A percentile compares a stretch with the other conserved stretches of the same genome.
Conservation (phyloP, 2,329 filamentous ascomycete species). For the Volutella citrinella region DNA sequence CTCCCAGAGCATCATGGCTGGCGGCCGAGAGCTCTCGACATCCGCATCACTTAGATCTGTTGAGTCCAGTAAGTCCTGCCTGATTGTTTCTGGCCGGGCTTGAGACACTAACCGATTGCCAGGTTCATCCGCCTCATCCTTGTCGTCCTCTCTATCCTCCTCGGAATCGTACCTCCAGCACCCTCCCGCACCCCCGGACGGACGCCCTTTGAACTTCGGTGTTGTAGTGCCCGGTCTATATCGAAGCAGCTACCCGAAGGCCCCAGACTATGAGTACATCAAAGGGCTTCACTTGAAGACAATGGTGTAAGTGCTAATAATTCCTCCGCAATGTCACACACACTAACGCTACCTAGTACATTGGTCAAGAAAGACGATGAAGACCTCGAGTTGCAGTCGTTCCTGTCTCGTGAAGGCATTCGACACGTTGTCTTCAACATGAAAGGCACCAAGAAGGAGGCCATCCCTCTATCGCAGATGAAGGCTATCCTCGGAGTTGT, state of each 20-base stretch:
- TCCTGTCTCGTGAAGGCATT: slow-evolving; percentile 66
- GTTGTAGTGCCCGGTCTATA: slow-evolving; percentile 72
- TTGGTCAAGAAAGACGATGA: slow-evolving; percentile 61
- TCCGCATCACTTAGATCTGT: slow-evolving; percentile 10
- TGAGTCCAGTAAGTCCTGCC: slow-evolving; percentile 20
- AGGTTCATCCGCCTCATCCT: slow-evolving; percentile 11
- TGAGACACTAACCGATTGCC: too few relatives aligned
- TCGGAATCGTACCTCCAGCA: slow-evolving; percentile 15
- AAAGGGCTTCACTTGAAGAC: slow-evolving; percentile 69
- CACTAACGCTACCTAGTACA: slow-evolving; percentile 50
- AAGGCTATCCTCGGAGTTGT: slow-evolving; percentile 67
- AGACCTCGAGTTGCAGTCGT: slow-evolving; percentile 51
- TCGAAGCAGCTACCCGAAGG: slow-evolving; percentile 75
- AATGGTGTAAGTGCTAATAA: slow-evolving; percentile 67
- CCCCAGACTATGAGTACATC: slow-evolving; percentile 69
- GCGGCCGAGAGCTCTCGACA: slow-evolving; percentile 13
- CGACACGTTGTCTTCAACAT: slow-evolving; percentile 73
- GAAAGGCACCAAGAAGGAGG: slow-evolving; percentile 82
- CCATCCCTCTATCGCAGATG: slow-evolving; percentile 66
- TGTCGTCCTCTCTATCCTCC: too few relatives aligned
- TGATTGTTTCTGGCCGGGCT: too few relatives aligned
- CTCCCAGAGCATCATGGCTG: slow-evolving; percentile 15
- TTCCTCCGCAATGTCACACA: too few relatives aligned
- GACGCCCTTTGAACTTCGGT: slow-evolving; percentile 69
- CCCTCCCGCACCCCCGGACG: slow-evolving; percentile 21